These are phyloP conservation scores for Gossypium armourianum DNA, from an alignment of 441 rosid species.

Conservation along the genomic window DNA sequence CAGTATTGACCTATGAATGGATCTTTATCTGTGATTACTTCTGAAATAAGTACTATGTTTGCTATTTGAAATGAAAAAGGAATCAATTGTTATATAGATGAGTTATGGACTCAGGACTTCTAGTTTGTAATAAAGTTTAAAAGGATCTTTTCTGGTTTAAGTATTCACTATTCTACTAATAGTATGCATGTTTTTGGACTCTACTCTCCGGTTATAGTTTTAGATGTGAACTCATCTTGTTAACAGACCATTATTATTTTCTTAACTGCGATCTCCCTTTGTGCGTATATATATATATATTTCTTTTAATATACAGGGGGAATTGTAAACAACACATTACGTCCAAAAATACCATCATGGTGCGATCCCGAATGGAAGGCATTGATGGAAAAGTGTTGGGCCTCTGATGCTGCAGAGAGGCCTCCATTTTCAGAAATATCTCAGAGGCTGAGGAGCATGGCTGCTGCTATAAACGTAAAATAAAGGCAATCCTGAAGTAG, in stretches of 20 bases:
- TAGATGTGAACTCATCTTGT: background rate
- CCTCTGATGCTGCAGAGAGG: slow-evolving; percentile 68
- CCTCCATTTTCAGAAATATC: slow-evolving; percentile 78
- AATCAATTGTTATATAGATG: background rate
- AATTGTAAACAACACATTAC: slow-evolving; percentile 79
- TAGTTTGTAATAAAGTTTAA: background rate
- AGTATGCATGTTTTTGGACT: background rate
- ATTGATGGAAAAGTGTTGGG: slow-evolving; percentile 86
- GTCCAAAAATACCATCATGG: slow-evolving; percentile 89
- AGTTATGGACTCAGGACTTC: background rate
- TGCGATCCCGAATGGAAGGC: slow-evolving; percentile 97
- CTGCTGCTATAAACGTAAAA: slow-evolving; percentile 78
- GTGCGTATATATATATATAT: background rate
- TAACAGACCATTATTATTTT: background rate
- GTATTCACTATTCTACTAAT: background rate
- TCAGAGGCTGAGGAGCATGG: slow-evolving; percentile 76
- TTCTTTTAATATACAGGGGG: slow-evolving; percentile 49
- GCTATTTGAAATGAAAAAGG: background rate
- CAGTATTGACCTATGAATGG: background rate
- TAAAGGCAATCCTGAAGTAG: slow-evolving; percentile 20
- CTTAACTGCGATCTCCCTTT: background rate
- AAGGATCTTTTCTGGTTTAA: background rate
- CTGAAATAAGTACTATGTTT: background rate
- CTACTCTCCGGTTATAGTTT: background rate
- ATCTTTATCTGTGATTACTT: background rate